These are phyloP conservation scores for Zygosaccharomyces bailii DNA, from an alignment of 805 yeast species.

Conservation along the genomic window DNA sequence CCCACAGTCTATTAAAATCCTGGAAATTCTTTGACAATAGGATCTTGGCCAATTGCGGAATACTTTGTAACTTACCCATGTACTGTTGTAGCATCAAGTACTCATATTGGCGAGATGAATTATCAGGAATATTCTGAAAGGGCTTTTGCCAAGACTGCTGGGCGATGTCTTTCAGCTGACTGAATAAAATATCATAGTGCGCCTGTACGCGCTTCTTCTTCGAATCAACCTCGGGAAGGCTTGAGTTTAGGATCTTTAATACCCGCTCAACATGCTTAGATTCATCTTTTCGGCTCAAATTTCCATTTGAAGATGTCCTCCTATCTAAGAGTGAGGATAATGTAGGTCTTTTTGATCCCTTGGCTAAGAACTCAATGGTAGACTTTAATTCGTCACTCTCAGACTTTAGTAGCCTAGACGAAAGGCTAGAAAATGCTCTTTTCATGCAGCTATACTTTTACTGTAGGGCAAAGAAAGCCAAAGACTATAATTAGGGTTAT, in stretches of 20 bases:
- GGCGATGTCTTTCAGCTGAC: slow-evolving; percentile 26
- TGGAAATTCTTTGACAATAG: slow-evolving; percentile 23
- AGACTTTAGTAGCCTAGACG: slow-evolving; percentile 19
- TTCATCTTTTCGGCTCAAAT: slow-evolving; percentile 12
- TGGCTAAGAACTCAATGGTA: slow-evolving; percentile 28
- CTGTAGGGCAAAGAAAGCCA: too few species aligned
- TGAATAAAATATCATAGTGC: slow-evolving; percentile 31
- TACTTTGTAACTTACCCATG: slow-evolving; percentile 16
- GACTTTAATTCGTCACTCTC: slow-evolving; percentile 26
- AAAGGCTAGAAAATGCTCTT: slow-evolving; percentile 23
- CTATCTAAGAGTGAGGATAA: slow-evolving; percentile 10
- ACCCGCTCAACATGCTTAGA: slow-evolving; percentile 27
- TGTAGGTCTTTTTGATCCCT: slow-evolving; percentile 16
- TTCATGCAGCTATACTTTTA: slow-evolving; percentile 17
- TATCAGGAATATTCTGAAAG: slow-evolving; percentile 1
- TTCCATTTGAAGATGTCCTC: slow-evolving; percentile 3
- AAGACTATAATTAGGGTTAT: too few species aligned
- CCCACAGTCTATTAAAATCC: slow-evolving; percentile 20
- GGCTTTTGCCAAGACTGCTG: slow-evolving; percentile 17
- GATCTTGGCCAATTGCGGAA: slow-evolving; percentile 20
- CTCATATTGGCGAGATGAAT: slow-evolving; percentile 19
- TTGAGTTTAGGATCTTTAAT: slow-evolving; percentile 28
- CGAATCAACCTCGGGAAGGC: slow-evolving; percentile 26
- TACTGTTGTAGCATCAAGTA: slow-evolving; percentile 23
- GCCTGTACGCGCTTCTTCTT: slow-evolving; percentile 24